phyloP scores from a whole-genome alignment of 2,329 filamentous ascomycete genomes.

The Aspergillus sp. region DNA sequence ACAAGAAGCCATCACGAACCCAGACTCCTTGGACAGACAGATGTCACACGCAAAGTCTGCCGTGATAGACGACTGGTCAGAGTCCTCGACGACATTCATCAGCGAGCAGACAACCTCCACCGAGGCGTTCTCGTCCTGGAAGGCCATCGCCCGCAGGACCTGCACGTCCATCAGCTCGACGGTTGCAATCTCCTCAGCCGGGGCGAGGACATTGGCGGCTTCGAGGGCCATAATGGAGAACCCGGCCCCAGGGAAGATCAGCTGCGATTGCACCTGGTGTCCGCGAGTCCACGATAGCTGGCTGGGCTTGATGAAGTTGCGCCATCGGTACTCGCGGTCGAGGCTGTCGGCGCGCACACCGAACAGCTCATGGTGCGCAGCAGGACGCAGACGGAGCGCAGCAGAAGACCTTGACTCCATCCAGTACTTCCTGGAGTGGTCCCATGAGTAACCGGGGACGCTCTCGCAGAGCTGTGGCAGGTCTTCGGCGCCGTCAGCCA shows the following conservation, averaged over 20 bases:
- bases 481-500: background rate
- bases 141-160: background rate
- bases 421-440: background rate
- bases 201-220: constrained; percentile 10
- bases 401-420: background rate
- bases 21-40: background rate
- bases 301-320: constrained; percentile 27
- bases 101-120: background rate
- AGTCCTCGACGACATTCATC: background rate
- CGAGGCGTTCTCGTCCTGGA: background rate
- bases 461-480: background rate
- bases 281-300: constrained; percentile 36
- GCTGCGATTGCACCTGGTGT: constrained; percentile 34
- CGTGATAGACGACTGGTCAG: background rate
- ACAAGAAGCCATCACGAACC: background rate
- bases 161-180: background rate
- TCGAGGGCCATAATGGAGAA: constrained; percentile 31
- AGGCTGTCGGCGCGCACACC: background rate
- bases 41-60: background rate
- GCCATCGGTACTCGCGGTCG: constrained; percentile 16
- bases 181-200: background rate
- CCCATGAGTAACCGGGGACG: background rate
- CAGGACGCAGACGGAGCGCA: background rate
- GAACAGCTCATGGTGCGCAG: background rate
- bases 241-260: constrained; percentile 31